Percentiles rank a stretch among this genome's conserved stretches.
Conservation (phyloP, 2,329 filamentous ascomycete species). For the Thermothelomyces thermophilus region DNA sequence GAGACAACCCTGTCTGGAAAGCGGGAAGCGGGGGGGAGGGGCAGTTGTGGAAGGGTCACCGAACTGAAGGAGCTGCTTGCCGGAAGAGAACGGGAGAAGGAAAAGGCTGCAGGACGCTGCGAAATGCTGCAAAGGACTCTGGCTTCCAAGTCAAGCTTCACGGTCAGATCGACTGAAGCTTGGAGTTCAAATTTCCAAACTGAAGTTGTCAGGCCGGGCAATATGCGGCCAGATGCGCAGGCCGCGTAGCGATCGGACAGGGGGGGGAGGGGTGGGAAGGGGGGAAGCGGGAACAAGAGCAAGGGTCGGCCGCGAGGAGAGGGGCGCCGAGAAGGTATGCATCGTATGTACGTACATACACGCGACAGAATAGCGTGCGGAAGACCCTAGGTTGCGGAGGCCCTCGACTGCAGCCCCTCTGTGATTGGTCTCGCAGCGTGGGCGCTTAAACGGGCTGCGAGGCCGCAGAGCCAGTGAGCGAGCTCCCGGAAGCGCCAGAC, state of each 20-base stretch:
- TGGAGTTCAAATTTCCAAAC: background rate
- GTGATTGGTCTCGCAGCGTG: constrained; percentile 24
- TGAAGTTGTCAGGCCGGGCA: constrained; percentile 18
- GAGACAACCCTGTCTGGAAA: constrained; percentile 7
- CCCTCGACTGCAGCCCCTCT: constrained; percentile 11
- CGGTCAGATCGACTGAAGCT: constrained; percentile 8
- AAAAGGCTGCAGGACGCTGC: constrained; percentile 5
- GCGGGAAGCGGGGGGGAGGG: background rate
- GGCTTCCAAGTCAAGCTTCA: background rate
- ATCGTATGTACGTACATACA: too few relatives aligned
- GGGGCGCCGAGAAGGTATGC: background rate
- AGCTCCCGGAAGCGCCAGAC: constrained; percentile 19
- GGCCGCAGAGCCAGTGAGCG: constrained; percentile 18
- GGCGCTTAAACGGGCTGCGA: constrained; percentile 24
- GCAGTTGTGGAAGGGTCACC: constrained; percentile 1
- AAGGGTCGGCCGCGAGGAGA: constrained; percentile 5
- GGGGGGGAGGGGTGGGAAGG: background rate
- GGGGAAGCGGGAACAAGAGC: constrained; percentile 1
- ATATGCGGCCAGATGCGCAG: constrained; percentile 29
- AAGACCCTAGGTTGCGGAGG: constrained; percentile 16
- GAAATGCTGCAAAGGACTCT: background rate
- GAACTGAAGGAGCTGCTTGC: background rate
- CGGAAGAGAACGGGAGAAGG: background rate
- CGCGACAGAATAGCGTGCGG: too few relatives aligned
- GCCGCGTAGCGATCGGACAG: constrained; percentile 20